Base-by-base conservation (phyloP, 176 grass and related monocot genomes). In the Phragmites australis region DNA sequence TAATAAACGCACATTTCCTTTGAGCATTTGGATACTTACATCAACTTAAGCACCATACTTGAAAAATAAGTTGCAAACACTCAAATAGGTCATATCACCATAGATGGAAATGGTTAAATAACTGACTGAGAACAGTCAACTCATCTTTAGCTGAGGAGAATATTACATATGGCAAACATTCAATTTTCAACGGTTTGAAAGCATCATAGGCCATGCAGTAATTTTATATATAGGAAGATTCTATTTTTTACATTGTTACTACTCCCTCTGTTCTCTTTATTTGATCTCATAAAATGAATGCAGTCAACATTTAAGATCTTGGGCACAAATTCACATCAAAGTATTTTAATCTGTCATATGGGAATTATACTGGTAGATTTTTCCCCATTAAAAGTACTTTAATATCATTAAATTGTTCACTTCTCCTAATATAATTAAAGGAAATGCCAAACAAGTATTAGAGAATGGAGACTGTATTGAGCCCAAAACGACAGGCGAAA, bases 81-180 rank as follows among this genome's bases (percentile, higher is more conserved):
- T 21, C 23, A 76, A 76, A 44, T 19, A 45, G 23, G 26, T 45
- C 16, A 17, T 58, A 77, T 77, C 17, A 62, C 9, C 22, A 46
- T 61, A n/a, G n/a, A 34, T 63, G 57, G 57, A 62, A 47, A 76
- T 62, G 22, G 26, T 31, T 77, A 46, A 30, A 77, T 26, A 48
- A 25, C 57, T 77, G n/a, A n/a, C n/a, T 81, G 68, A 58, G 65
- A 59, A 23, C 6, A 69, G 51, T 50, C 51, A 70, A 70, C 42
- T 34, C 65, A 70, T 59, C 25, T 80, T 39, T 58, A 56, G 17
- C 23, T 22, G 7, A 69, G 16, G 65, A 19, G 17, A 26, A 61
- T 57, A 70, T 52, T 53, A 45, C 43, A 69, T 46, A n/a, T n/a
- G 26, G n/a, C 37, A 58, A 81, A 45, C 3, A 22, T 45, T 21